These are phyloP conservation scores for Domatiomyces globalis DNA, from an alignment of 2,329 filamentous ascomycete genomes.

Conservation along the genomic window DNA sequence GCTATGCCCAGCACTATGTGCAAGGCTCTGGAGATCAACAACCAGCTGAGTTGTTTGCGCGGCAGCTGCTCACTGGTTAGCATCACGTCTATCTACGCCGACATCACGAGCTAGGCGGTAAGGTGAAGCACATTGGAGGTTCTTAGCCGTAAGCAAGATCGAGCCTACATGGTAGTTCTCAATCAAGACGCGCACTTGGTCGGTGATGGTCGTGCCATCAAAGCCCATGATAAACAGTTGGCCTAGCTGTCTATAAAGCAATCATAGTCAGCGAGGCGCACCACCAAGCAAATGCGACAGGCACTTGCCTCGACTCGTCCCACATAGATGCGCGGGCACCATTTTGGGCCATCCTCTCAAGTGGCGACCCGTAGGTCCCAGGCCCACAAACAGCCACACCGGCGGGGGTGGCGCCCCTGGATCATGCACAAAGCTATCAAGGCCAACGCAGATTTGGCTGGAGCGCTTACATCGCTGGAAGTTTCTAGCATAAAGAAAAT, in stretches of 20 bases:
- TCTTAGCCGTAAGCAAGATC: constrained; percentile 54
- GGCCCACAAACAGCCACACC: neutral
- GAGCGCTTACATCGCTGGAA: neutral
- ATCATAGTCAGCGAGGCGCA: neutral
- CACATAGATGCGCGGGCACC: neutral
- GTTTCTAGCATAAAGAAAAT: neutral
- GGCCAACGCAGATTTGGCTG: neutral
- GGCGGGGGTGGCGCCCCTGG: neutral
- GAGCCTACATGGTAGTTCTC: constrained; percentile 68
- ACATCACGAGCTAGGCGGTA: constrained; percentile 1
- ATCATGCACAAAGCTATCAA: neutral
- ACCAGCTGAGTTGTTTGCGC: constrained; percentile 79
- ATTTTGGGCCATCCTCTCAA: neutral
- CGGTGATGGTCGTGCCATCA: constrained; percentile 49
- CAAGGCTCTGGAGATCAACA: constrained; percentile 82
- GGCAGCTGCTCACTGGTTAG: constrained; percentile 30
- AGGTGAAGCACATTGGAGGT: constrained; percentile 43
- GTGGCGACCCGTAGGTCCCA: neutral
- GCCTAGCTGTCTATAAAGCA: constrained; percentile 43
- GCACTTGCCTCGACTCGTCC: neutral
- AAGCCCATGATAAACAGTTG: constrained; percentile 55
- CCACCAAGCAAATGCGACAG: neutral
- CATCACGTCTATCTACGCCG: neutral
- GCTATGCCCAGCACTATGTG: constrained; percentile 76
- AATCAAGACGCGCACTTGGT: constrained; percentile 48